These are phyloP conservation scores for Chytriomyces sp. DNA, from an alignment of 192 early-diverging fungal species.

Conservation along the genomic window DNA sequence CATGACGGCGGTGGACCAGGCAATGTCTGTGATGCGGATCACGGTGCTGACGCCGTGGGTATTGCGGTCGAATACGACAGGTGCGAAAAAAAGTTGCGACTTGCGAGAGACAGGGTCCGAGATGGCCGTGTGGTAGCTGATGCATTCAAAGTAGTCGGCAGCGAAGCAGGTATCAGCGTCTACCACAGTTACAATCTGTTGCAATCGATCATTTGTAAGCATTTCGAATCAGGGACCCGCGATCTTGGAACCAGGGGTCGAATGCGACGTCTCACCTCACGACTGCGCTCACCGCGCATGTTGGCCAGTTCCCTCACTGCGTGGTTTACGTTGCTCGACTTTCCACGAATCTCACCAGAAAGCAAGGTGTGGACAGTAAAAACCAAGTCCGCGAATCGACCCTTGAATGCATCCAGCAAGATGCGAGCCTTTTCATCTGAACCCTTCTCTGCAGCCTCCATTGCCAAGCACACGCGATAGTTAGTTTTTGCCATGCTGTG, in stretches of 20 bases:
- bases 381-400: constrained; percentile 49
- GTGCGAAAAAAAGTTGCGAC: constrained; percentile 20
- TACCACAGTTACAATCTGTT: constrained; percentile 51
- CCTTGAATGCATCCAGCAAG: constrained; percentile 41
- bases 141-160: constrained; percentile 48
- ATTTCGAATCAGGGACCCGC: constrained; percentile 35
- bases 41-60: constrained; percentile 50
- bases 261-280: constrained; percentile 52
- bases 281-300: constrained; percentile 52
- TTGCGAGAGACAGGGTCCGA: neutral
- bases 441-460: constrained; percentile 58
- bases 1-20: constrained; percentile 58
- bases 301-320: constrained; percentile 53
- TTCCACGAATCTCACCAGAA: constrained; percentile 57
- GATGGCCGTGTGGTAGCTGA: neutral
- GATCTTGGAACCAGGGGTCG: constrained; percentile 52
- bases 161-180: constrained; percentile 60
- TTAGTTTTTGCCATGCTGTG: constrained; percentile 22
- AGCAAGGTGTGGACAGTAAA: constrained; percentile 48
- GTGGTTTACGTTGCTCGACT: constrained; percentile 53
- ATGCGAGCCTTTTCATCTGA: constrained; percentile 46
- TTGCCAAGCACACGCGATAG: constrained; percentile 43
- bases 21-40: constrained; percentile 53
- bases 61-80: constrained; percentile 50
- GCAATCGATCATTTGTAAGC: constrained; percentile 22